phyloP scores from a whole-genome alignment of 345 rosid genomes.

The Trapa bicornis region DNA sequence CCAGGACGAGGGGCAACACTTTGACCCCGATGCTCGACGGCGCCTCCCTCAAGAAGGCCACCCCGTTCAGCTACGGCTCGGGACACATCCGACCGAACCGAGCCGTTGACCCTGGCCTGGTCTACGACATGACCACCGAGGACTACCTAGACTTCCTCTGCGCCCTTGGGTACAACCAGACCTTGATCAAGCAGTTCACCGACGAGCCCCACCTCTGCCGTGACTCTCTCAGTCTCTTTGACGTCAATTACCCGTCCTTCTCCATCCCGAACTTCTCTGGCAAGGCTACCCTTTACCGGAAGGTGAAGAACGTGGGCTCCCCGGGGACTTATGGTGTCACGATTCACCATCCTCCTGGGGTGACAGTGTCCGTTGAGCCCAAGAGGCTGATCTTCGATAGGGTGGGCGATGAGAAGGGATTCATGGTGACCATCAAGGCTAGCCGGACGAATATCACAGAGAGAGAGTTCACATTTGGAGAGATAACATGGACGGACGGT shows the following conservation, averaged over 20 bases:
- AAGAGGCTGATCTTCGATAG: conserved; percentile 22
- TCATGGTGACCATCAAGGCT: conserved; percentile 19
- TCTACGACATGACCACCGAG: conserved; percentile 36
- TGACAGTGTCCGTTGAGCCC: conserved; percentile 38
- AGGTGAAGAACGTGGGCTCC: conserved; percentile 57
- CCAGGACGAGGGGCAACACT: conserved; percentile 51
- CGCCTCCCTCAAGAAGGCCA: conserved; percentile 17
- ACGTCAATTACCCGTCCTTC: conserved; percentile 74
- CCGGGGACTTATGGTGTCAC: conserved; percentile 30
- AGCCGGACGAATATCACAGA: conserved; percentile 1
- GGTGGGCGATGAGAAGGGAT: conserved; percentile 38
- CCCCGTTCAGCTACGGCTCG: conserved; percentile 47
- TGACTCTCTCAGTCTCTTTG: conserved; percentile 19
- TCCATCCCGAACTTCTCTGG: conserved; percentile 23
- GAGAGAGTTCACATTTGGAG: conserved; percentile 18
- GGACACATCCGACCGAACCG: conserved; percentile 76
- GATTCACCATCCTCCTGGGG: conserved; percentile 32
- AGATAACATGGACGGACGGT: conserved; percentile 31
- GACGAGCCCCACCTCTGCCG: conserved; percentile 27
- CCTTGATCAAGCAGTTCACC: conserved; percentile 18
- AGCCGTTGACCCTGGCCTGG: conserved; percentile 59
- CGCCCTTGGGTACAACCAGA: conserved; percentile 44
- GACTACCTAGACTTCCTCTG: conserved; percentile 69
- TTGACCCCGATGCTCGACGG: conserved; percentile 24
- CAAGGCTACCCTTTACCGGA: conserved; percentile 27